Conservation (phyloP, 345 rosid species). For the Ceriops tagal region DNA sequence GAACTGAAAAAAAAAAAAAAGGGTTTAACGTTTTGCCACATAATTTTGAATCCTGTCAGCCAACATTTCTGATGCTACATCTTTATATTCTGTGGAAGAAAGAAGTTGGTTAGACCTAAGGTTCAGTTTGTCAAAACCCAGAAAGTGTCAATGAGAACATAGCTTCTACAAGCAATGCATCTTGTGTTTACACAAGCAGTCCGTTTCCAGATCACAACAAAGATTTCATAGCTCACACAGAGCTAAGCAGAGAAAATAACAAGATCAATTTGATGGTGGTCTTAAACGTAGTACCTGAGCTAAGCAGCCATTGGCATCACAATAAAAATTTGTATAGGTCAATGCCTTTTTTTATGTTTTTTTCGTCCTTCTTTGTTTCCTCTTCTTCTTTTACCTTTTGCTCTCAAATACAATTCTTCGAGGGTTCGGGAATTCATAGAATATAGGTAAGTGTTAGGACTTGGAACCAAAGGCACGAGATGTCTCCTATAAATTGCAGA, state of each 20-base stretch:
- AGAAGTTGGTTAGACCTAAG: constrained; percentile 29
- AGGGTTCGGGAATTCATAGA: constrained; percentile 2
- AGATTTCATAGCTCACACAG: constrained; percentile 27
- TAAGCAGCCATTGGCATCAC: no score
- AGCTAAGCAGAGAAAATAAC: background rate
- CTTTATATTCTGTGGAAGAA: constrained; percentile 1
- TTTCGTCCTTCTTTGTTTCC: background rate
- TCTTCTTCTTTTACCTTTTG: background rate
- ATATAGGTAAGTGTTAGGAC: constrained; percentile 2
- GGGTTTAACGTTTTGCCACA: background rate
- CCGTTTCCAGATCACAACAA: constrained; percentile 10
- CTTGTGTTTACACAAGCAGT: constrained; percentile 13
- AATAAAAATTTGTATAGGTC: constrained; percentile 27
- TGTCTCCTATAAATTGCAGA: no score
- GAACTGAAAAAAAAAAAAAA: background rate
- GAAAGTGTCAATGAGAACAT: constrained; percentile 28
- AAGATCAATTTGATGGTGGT: no score
- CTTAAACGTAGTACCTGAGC: no score
- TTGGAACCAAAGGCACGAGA: background rate
- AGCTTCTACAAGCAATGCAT: constrained; percentile 17
- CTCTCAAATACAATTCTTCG: background rate
- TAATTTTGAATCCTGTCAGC: background rate
- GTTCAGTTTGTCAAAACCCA: constrained; percentile 36
- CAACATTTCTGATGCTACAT: background rate
- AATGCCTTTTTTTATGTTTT: background rate